Conservation (phyloP, 2,329 filamentous ascomycete genomes). For the Apiospora arundinis region DNA sequence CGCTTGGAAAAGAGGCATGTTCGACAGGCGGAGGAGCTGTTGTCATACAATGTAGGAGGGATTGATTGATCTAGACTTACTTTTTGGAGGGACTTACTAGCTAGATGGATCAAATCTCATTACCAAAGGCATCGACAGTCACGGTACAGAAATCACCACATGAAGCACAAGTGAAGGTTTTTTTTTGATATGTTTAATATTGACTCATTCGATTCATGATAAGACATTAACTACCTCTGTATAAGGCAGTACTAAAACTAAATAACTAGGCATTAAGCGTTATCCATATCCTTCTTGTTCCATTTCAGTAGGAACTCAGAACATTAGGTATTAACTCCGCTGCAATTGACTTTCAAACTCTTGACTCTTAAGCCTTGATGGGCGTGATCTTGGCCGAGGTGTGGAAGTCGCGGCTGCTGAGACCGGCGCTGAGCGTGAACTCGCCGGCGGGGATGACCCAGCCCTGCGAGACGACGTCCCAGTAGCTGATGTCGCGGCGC, state of each 20-base stretch:
- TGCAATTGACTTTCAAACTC: background rate
- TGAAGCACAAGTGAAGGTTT: no score
- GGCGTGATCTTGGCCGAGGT: background rate
- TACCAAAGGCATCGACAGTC: background rate
- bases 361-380: background rate
- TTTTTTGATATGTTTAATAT: background rate
- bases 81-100: no score
- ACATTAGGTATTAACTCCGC: background rate
- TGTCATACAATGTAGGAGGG: no score
- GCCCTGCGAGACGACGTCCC: slow-evolving; percentile 78
- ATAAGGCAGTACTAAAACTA: background rate
- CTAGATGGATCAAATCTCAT: no score
- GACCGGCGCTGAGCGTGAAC: slow-evolving; percentile 30
- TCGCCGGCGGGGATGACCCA: slow-evolving; percentile 57
- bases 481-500: slow-evolving; percentile 84
- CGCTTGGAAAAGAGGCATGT: no score
- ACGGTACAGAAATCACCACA: background rate
- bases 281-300: background rate
- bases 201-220: slow-evolving; percentile 9
- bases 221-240: background rate
- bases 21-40: no score
- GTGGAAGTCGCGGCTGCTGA: slow-evolving; percentile 31
- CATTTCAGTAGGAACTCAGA: background rate
- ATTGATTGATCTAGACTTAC: no score
- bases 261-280: slow-evolving; percentile 16